Conservation (phyloP, 148 eudicot species). For the Fagopyrum tataricum region DNA sequence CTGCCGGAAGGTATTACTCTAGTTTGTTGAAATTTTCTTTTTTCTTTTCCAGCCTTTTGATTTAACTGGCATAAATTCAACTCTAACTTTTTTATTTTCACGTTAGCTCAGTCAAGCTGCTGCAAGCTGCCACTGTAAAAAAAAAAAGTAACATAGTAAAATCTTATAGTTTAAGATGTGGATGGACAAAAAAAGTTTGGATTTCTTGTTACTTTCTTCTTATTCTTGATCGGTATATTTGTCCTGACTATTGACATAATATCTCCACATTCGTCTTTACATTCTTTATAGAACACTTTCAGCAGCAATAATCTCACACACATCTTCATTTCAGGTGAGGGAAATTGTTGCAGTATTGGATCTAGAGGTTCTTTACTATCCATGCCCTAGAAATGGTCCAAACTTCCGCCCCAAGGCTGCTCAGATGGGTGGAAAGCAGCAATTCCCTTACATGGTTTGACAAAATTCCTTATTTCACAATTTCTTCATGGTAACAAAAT, state of each 20-base stretch:
- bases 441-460: conserved; percentile 90
- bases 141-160: not conserved
- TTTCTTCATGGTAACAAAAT: not conserved
- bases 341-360: conserved; percentile 87
- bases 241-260: not conserved
- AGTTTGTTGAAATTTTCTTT: conserved; percentile 11
- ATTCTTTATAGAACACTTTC: not conserved
- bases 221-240: not conserved
- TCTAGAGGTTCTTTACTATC: conserved; percentile 84
- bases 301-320: not conserved
- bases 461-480: conserved; percentile 11
- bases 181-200: not conserved
- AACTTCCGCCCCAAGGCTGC: conserved; percentile 76
- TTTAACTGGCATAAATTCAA: not conserved
- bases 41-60: not conserved
- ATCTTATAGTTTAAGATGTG: not conserved
- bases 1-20: conserved; percentile 73
- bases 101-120: not conserved
- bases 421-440: conserved; percentile 91
- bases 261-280: not conserved
- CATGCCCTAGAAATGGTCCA: conserved; percentile 94
- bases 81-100: not conserved
- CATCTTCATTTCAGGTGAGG: conserved; percentile 49
- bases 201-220: not conserved
- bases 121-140: not conserved